phyloP scores from a whole-genome alignment of 495 filamentous ascomycete genomes.

The Penicillium desertorum region DNA sequence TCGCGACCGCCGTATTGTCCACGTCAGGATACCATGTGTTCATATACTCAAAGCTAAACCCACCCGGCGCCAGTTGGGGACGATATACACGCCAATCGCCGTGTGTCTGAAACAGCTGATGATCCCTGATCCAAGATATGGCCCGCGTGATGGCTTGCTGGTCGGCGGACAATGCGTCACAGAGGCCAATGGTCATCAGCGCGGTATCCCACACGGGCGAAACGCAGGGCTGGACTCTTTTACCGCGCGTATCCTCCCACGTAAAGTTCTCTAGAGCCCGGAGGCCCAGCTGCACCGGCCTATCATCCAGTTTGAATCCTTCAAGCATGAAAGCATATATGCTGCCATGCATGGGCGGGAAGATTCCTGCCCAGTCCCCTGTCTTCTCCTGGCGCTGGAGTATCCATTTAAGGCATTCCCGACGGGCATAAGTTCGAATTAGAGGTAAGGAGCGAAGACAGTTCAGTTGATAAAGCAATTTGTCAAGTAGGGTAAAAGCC shows the following conservation, averaged over 20 bases:
- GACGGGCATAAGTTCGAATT: slow-evolving; percentile 18
- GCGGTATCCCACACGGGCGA: slow-evolving; percentile 43
- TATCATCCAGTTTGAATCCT: slow-evolving; percentile 25
- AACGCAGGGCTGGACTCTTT: slow-evolving; percentile 26
- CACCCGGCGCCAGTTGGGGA: slow-evolving; percentile 26
- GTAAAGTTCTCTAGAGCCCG: slow-evolving; percentile 31
- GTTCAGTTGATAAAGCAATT: slow-evolving; percentile 18
- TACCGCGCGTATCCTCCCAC: slow-evolving; percentile 24
- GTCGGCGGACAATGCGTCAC: slow-evolving; percentile 18
- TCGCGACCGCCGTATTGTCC: slow-evolving; percentile 43
- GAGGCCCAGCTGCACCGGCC: slow-evolving; percentile 17
- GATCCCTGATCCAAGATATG: slow-evolving; percentile 17
- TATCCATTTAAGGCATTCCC: slow-evolving; percentile 30
- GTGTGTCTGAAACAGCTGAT: slow-evolving; percentile 25
- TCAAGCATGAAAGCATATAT: slow-evolving; percentile 34
- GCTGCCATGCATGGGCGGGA: slow-evolving; percentile 31
- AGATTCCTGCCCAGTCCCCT: slow-evolving; percentile 35
- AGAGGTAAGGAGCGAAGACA: slow-evolving; percentile 17
- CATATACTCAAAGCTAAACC: slow-evolving; percentile 38
- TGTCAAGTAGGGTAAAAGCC: slow-evolving; percentile 22
- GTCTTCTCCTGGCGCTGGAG: slow-evolving; percentile 32
- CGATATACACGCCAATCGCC: slow-evolving; percentile 38
- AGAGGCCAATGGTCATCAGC: slow-evolving; percentile 36
- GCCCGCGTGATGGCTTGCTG: not conserved
- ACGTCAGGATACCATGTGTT: slow-evolving; percentile 43